Base-by-base conservation (phyloP, 495 filamentous ascomycete genomes). In the Lepraria neglecta region DNA sequence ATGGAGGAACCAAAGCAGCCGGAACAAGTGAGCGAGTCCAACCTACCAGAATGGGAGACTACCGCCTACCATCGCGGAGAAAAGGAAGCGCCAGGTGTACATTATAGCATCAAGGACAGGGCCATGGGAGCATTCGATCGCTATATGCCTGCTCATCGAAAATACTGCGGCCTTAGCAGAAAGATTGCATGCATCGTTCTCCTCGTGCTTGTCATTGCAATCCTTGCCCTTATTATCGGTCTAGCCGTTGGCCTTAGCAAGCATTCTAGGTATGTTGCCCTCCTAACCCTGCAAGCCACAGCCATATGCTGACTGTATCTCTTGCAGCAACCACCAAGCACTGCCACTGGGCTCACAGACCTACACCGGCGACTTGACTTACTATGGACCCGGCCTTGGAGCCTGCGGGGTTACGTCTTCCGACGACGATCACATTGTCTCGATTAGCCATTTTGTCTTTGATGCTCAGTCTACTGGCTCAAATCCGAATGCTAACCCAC, bases 321-420 rank as follows among this genome's bases (percentile, higher is more conserved):
- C n/a, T 33, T 15, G 27, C 10, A 57, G 83, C 84, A 1, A 74
- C 74, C 56, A 76, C 76, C 61, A 71, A 76, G 35, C 71, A 68
- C 33, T 75, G 69, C 21, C 76, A 70, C 10, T 62, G n/a, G 59
- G 53, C 7, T 62, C 67, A 0, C 67, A 73, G 3, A 70, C 72
- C 4, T 84, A 84, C 68, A 79, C 73, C 21, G 89, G 87, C 52
- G 83, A 90, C 55, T 67, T 90, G 42, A 91, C 87, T 0, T 91
- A 86, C 74, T 92, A 88, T 68, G 73, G 70, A 24, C 80, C 87
- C 5, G 86, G 72, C 0, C 75, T 91, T 2, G 89, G 89, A 19
- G 82, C 88, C 1, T 95, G 90, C 67, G 89, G 89, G 3, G 74
- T 79, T 28, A 77, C 72, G 10, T 82, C 77, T 44, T 74, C 68